Base-by-base conservation (phyloP, 306 rosid genomes). In the Abrus precatorius region DNA sequence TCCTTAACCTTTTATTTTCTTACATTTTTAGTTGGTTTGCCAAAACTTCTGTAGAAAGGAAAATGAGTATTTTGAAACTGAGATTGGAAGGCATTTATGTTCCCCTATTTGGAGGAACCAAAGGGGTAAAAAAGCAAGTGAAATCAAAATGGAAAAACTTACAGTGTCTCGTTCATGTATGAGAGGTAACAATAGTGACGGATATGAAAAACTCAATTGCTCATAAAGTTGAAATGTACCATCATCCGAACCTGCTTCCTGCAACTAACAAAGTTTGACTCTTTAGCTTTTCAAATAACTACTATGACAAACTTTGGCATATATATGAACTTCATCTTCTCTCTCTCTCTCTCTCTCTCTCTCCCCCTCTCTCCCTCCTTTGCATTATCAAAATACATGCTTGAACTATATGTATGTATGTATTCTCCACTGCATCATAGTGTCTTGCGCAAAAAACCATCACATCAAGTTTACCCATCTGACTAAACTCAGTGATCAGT, bases 91-190 rank as follows among this genome's bases (percentile, higher is more conserved):
- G 12, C 49, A 63, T 44, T 32, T 54, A 47, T 29, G 75, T 55
- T 50, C 8, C 12, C 7, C 7, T 3, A n/a, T 7, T 12, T 55
- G 33, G 33, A 77, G 30, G 34, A 50, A 52, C 33, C 38, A 54
- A 60, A 69, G 4, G 55, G 44, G 14, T 20, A 68, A 34, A 34
- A 10, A 13, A 8, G 50, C 33, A 20, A 45, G 40, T 0, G 27
- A 60, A 27, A 69, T 9, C 5, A 69, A 47, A 63, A 28, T 45
- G 34, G 9, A 43, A 10, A 78, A 69, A 79, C 94, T 88, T 85
- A 91, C 99, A 2, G 90, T 93, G 76, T 95, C 97, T 69, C 97
- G 78, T 87, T 95, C 99, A 28, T 91, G 98, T 85, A 95, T 83
- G 44, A 95, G 97, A 82, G 99, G 94, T 74, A 89, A 87, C 54